phyloP scores from a whole-genome alignment of 176 grass and related monocot genomes.

The Rhynchospora breviuscula region DNA sequence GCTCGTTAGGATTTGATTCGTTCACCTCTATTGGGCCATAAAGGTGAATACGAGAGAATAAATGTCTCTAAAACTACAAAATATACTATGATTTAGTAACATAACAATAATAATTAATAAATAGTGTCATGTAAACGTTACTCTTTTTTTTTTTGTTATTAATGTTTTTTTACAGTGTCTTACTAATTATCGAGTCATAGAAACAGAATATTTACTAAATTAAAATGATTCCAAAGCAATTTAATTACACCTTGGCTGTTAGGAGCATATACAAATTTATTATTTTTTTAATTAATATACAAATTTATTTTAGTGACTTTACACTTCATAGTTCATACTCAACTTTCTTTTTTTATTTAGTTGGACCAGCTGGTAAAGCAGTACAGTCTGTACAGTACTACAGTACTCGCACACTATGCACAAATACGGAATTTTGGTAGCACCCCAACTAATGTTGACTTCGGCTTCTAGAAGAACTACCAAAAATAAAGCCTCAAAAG shows the following conservation, averaged over 20 bases:
- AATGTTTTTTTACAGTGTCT: neutral
- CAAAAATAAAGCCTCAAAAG: neutral
- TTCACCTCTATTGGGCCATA: no score
- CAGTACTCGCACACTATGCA: neutral
- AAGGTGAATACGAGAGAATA: no score
- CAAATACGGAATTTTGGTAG: neutral
- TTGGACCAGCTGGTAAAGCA: neutral
- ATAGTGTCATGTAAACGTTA: neutral
- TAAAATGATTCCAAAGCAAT: neutral
- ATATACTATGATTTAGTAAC: no score
- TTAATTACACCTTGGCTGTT: neutral
- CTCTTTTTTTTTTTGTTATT: neutral
- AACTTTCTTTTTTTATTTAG: neutral
- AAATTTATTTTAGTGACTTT: neutral
- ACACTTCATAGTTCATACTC: neutral
- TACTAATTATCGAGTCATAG: neutral
- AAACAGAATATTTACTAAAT: no score
- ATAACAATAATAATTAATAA: no score
- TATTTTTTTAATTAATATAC: neutral
- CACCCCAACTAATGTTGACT: neutral
- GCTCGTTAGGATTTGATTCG: no score
- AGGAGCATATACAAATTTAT: neutral
- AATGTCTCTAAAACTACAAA: no score
- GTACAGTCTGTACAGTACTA: neutral
- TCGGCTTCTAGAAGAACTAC: neutral